Base-by-base conservation (phyloP, 2,329 filamentous ascomycete species). In the Coniosporium tulheliwenetii region DNA sequence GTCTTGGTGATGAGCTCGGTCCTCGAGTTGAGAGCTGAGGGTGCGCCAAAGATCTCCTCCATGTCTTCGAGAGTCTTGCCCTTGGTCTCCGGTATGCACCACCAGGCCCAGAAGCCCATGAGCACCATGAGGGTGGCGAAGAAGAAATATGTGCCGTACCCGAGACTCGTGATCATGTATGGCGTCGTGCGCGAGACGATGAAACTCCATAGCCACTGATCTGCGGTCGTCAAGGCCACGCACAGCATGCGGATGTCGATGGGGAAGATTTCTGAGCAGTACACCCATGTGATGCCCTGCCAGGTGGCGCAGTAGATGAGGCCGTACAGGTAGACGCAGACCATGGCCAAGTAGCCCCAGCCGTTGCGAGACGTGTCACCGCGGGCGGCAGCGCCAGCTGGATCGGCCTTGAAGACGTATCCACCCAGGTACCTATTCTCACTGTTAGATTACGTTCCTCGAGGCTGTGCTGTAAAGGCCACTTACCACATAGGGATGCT, bases 291-390 rank as follows among this genome's bases (percentile, higher is more conserved):
- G 10, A 62, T 60, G 1, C 55, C 58, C 38, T 64, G 60, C 61
- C 62, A 64, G 1, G 60, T 62, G 1, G 60, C 59, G 39, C 60
- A 69, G 38, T 70, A 71, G 46, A 72, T 71, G 36, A 71, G 60
- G 1, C 63, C 69, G 45, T 72, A 73, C 1, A 73, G 56, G 57
- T 73, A 73, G 16, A 74, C 66, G 50, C 68, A 69, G 2, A 69
- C 69, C 30, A 70, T 72, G 7, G 70, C 70, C 10, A 70, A 61
- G 43, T 68, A 65, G 0, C 70, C 71, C 42, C 67, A 69, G 3
- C 63, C 65, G 5, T 61, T 52, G 0, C 66, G 65, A 5, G 61
- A 56, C 1, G 64, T 50, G 10, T 57, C 53, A 7, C 68, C 69
- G 2, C 58, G 58, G 0, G 52, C 57, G 34, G 70, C 67, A 15